phyloP scores from a whole-genome alignment of 495 filamentous ascomycete species.

The Lichina pygmaea region DNA sequence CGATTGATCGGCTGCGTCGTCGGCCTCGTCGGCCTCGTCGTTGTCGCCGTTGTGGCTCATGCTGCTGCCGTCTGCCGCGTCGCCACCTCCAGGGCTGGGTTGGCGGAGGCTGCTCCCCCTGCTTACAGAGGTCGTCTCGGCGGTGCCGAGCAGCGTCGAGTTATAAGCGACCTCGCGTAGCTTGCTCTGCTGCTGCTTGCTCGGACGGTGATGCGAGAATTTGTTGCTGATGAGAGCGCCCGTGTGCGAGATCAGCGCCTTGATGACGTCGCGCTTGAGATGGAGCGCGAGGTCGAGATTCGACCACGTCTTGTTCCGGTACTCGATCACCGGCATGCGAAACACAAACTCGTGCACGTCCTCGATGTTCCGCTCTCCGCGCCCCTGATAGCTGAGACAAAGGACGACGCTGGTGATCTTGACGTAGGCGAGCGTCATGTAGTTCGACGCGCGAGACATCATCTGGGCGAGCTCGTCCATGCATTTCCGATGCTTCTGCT shows the following conservation, averaged over 20 bases:
- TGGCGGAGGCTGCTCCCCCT: constrained; percentile 5
- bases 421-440: constrained; percentile 90
- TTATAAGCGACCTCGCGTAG: constrained; percentile 47
- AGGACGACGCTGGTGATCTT: constrained; percentile 85
- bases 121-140: constrained; percentile 5
- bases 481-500: constrained; percentile 19
- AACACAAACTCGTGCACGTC: constrained; percentile 96
- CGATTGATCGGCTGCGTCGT: neutral
- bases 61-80: neutral
- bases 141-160: neutral
- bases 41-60: neutral
- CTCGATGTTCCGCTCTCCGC: constrained; percentile 77
- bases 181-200: constrained; percentile 45
- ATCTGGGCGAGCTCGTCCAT: constrained; percentile 94
- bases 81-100: constrained; percentile 3
- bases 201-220: constrained; percentile 43
- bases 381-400: constrained; percentile 91
- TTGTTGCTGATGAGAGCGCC: constrained; percentile 96
- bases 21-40: too few species aligned
- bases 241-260: constrained; percentile 79
- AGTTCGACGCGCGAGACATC: constrained; percentile 84
- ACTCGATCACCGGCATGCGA: constrained; percentile 79
- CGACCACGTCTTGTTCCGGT: constrained; percentile 96
- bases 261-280: constrained; percentile 81
- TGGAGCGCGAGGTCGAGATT: constrained; percentile 82